A percentile compares a stretch with the other conserved stretches of the same genome.
Evolutionary conservation across 805 yeast species (phyloP).

Genomic region (Myxozyma nipponensis): DNA sequence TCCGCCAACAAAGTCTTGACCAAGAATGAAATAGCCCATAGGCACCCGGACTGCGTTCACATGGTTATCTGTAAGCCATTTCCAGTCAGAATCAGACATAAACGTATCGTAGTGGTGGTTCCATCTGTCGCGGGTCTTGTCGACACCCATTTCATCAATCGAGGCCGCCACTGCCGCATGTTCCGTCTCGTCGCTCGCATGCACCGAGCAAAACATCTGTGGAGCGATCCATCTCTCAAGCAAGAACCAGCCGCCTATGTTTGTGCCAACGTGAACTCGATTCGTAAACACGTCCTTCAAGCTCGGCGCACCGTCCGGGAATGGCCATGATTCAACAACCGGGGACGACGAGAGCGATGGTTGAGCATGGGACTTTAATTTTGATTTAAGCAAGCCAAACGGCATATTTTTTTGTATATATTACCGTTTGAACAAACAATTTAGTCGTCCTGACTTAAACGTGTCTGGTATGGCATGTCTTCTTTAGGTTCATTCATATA

Average conservation of each 20-base stretch:
- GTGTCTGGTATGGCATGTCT: too few relatives aligned
- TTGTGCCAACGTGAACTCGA: slow-evolving; percentile 34
- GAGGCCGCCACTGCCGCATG: slow-evolving; percentile 61
- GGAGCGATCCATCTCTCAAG: slow-evolving; percentile 54
- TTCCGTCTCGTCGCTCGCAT: slow-evolving; percentile 55
- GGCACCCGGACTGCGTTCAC: slow-evolving; percentile 85
- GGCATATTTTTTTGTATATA: too few relatives aligned
- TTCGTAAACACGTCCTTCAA: slow-evolving; percentile 34
- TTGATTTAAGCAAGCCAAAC: slow-evolving; percentile 8
- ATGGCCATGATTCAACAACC: slow-evolving; percentile 30
- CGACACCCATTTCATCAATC: slow-evolving; percentile 49
- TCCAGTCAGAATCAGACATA: slow-evolving; percentile 70
- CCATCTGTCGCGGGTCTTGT: slow-evolving; percentile 48
- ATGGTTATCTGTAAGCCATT: slow-evolving; percentile 60
- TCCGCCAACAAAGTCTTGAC: slow-evolving; percentile 47
- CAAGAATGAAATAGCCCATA: slow-evolving; percentile 88
- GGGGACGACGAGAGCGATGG: slow-evolving; percentile 23
- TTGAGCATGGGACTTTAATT: slow-evolving; percentile 3
- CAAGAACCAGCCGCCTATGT: slow-evolving; percentile 88
- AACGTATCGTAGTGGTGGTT: slow-evolving; percentile 66
- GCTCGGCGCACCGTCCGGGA: slow-evolving; percentile 37
- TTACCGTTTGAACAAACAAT: too few relatives aligned
- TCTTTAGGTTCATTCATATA: too few relatives aligned
- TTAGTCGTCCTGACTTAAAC: too few relatives aligned
- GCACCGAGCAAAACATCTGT: slow-evolving; percentile 34